Conservation (phyloP, 306 rosid species). For the Calophaca sinica region DNA sequence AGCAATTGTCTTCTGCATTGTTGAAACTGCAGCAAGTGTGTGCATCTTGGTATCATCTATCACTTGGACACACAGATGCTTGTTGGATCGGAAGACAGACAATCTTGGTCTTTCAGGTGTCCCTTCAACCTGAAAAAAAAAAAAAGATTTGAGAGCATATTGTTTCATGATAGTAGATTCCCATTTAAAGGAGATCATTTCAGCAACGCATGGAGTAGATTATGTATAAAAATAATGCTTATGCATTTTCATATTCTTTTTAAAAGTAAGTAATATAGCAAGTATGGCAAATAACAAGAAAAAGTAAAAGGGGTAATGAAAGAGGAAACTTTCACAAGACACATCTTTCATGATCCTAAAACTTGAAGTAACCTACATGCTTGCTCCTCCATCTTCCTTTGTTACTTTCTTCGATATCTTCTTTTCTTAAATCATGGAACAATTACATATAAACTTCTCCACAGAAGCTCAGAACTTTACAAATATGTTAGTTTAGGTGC, state of each 20-base stretch:
- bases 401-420: not conserved
- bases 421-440: constrained; percentile 22
- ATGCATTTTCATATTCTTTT: constrained; percentile 4
- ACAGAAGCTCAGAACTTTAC: not conserved
- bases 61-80: constrained; percentile 92
- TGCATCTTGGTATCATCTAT: constrained; percentile 94
- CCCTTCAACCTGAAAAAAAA: constrained; percentile 79
- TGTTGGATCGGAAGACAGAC: constrained; percentile 90
- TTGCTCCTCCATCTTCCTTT: constrained; percentile 6
- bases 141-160: constrained; percentile 36
- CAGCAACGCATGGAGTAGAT: not conserved
- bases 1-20: constrained; percentile 78
- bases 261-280: not conserved
- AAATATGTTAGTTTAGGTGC: not conserved
- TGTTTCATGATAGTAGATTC: constrained; percentile 38
- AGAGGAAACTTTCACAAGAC: not conserved
- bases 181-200: not conserved
- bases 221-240: not conserved
- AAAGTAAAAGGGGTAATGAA: not conserved
- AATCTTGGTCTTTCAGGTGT: constrained; percentile 94
- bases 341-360: constrained; percentile 14
- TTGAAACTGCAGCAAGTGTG: constrained; percentile 93
- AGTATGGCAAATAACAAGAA: constrained; percentile 18
- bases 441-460: constrained; percentile 22
- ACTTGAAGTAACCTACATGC: not conserved